Percentiles rank a stretch among this genome's conserved stretches.
Conservation (phyloP, 2,329 filamentous ascomycete genomes). For the Curvularia sp. region DNA sequence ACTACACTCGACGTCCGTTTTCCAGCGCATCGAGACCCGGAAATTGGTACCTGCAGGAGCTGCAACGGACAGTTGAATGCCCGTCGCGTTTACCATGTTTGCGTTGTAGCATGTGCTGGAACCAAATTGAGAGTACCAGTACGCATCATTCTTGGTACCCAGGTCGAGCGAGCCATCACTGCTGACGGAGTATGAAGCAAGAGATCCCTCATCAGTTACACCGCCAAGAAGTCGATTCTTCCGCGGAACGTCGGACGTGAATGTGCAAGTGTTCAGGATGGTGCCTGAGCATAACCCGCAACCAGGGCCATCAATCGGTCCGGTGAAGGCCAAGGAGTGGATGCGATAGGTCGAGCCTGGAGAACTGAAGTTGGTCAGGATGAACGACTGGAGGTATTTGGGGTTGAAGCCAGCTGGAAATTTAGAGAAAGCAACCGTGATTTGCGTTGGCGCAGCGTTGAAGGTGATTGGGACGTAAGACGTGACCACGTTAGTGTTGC, state of each 20-base stretch:
- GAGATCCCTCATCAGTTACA: constrained; percentile 12
- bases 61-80: constrained; percentile 12
- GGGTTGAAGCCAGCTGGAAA: constrained; percentile 10
- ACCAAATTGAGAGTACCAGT: constrained; percentile 16
- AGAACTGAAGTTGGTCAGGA: constrained; percentile 12
- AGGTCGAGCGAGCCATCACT: constrained; percentile 9
- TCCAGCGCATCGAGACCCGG: constrained; percentile 13
- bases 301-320: constrained; percentile 13
- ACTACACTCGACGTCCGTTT: constrained; percentile 7
- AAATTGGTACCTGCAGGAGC: constrained; percentile 11
- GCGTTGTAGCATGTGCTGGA: constrained; percentile 11
- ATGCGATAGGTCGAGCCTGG: constrained; percentile 8
- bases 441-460: constrained; percentile 6
- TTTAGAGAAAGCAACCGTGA: constrained; percentile 9
- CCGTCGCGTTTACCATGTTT: constrained; percentile 10
- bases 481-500: constrained; percentile 12
- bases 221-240: constrained; percentile 7
- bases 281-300: constrained; percentile 17
- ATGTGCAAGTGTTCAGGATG: constrained; percentile 15
- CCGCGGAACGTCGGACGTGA: constrained; percentile 5
- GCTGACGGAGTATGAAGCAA: constrained; percentile 11
- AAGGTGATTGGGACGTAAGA: constrained; percentile 15
- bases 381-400: constrained; percentile 7
- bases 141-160: neutral
- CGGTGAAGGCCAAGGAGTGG: constrained; percentile 10